Conservation (phyloP, 257 asterid species). For the Rauvolfia tetraphylla region DNA sequence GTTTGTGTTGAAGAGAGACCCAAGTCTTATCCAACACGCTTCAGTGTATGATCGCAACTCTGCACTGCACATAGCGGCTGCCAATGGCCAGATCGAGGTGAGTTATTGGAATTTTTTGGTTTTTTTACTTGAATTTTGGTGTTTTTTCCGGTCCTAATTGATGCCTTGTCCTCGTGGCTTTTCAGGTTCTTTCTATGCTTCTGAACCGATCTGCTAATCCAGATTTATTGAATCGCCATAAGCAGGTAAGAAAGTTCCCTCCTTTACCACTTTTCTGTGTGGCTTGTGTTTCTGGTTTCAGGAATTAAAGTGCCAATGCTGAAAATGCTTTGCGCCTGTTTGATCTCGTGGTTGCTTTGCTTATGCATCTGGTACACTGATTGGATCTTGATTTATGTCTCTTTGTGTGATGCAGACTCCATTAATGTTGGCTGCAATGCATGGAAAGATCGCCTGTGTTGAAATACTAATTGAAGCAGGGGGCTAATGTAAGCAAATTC, state of each 20-base stretch:
- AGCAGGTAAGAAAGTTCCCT: constrained; percentile 50
- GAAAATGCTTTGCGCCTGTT: background rate
- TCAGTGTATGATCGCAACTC: constrained; percentile 75
- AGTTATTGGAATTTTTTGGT: constrained; percentile 16
- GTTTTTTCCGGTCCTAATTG: constrained; percentile 11
- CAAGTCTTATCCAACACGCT: constrained; percentile 42
- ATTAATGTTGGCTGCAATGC: constrained; percentile 98
- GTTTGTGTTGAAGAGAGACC: constrained; percentile 40
- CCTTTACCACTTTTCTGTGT: background rate
- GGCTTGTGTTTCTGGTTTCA: background rate
- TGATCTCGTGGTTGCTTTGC: constrained; percentile 17
- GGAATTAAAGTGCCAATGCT: background rate
- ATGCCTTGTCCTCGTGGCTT: constrained; percentile 18
- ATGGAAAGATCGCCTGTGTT: constrained; percentile 85
- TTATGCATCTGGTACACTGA: background rate
- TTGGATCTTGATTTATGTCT: constrained; percentile 17
- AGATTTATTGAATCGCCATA: constrained; percentile 75
- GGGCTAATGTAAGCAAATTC: constrained; percentile 71
- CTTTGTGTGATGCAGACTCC: constrained; percentile 66
- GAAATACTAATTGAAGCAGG: constrained; percentile 84
- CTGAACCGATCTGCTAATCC: constrained; percentile 70
- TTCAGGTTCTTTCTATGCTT: constrained; percentile 74
- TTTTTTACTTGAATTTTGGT: background rate
- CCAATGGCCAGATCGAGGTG: constrained; percentile 98
- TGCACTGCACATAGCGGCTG: constrained; percentile 89